A percentile compares a stretch with the other conserved stretches of the same genome.
Evolutionary conservation across 805 yeast genomes (phyloP).

Genomic region (Grigorovia humatica): DNA sequence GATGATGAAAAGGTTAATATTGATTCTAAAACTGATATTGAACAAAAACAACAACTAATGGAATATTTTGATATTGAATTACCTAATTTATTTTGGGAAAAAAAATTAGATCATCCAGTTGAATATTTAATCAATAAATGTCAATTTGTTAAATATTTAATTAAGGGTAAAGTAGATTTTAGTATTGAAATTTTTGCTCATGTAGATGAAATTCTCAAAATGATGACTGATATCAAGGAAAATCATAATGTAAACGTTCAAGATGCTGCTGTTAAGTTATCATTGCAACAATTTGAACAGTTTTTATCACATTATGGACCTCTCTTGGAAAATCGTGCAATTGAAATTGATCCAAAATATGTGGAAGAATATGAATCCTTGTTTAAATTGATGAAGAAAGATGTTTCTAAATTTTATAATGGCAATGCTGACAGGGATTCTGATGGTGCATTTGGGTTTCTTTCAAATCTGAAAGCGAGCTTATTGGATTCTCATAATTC

Average conservation of each 20-base stretch:
- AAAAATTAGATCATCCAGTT: conserved; percentile 14
- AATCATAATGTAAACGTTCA: conserved; percentile 70
- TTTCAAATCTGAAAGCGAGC: not conserved
- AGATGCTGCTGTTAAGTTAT: conserved; percentile 57
- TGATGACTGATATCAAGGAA: conserved; percentile 36
- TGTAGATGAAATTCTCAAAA: conserved; percentile 31
- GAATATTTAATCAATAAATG: conserved; percentile 20
- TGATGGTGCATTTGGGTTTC: not conserved
- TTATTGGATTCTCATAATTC: not conserved
- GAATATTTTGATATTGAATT: conserved; percentile 20
- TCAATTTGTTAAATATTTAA: conserved; percentile 17
- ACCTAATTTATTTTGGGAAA: conserved; percentile 17
- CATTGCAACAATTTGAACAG: conserved; percentile 37
- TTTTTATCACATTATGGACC: conserved; percentile 12
- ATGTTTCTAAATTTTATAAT: conserved; percentile 9
- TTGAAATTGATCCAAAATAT: conserved; percentile 10
- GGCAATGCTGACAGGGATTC: not conserved
- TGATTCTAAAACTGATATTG: conserved; percentile 16
- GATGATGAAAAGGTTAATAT: conserved; percentile 12
- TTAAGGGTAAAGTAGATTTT: conserved; percentile 16
- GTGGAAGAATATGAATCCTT: conserved; percentile 9
- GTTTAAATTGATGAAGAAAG: conserved; percentile 8
- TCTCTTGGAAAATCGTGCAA: not conserved
- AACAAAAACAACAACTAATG: conserved; percentile 17
- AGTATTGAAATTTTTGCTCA: conserved; percentile 11